These are phyloP conservation scores for Candida dubliniensis DNA, from an alignment of 1,139 yeast genomes.

Conservation along the genomic window DNA sequence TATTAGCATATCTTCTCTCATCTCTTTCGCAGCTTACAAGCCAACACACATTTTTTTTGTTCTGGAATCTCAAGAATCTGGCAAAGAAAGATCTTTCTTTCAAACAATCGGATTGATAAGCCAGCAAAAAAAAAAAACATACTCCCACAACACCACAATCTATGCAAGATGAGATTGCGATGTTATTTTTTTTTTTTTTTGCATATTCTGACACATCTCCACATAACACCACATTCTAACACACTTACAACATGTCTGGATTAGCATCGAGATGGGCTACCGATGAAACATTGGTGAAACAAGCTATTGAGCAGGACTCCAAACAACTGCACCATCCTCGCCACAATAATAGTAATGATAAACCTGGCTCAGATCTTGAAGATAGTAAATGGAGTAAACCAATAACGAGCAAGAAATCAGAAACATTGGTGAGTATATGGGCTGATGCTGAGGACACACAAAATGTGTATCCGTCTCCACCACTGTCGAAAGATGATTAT, in stretches of 20 bases:
- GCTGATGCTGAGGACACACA: slow-evolving; percentile 12
- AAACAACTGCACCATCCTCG: slow-evolving; percentile 2
- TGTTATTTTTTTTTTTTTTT: not conserved
- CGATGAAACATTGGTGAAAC: slow-evolving; percentile 26
- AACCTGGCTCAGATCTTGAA: slow-evolving; percentile 3
- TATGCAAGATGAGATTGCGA: not conserved
- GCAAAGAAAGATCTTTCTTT: too few relatives aligned
- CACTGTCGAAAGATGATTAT: slow-evolving; percentile 4
- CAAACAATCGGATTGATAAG: too few relatives aligned
- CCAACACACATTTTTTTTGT: too few relatives aligned
- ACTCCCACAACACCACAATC: too few relatives aligned
- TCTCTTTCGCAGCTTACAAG: too few relatives aligned
- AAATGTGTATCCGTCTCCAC: slow-evolving; percentile 10
- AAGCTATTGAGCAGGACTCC: slow-evolving; percentile 26
- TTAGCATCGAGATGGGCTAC: slow-evolving; percentile 43
- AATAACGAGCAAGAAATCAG: slow-evolving; percentile 13
- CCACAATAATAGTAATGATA: not conserved
- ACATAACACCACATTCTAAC: not conserved
- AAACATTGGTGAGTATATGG: slow-evolving; percentile 17
- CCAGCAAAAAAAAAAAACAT: too few relatives aligned
- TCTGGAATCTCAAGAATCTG: too few relatives aligned
- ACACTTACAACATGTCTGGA: slow-evolving; percentile 24
- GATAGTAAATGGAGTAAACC: slow-evolving; percentile 16
- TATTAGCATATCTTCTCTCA: too few relatives aligned
- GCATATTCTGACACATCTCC: not conserved